Conservation (phyloP, 768 basidiomycete species). For the Phaeotremella fagi region DNA sequence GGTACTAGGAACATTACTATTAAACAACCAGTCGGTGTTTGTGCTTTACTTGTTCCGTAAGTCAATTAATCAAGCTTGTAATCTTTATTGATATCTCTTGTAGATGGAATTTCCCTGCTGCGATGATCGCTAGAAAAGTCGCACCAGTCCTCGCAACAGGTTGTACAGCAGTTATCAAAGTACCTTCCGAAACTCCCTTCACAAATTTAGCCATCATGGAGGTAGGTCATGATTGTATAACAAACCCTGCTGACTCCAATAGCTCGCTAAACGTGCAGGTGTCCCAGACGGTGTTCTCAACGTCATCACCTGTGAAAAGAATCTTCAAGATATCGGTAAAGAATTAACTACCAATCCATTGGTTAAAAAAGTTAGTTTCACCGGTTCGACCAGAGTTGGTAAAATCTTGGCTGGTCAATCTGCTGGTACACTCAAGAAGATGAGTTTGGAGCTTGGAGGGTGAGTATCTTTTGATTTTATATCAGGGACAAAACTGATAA, state of each 20-base stretch:
- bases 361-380: conserved; percentile 87
- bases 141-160: conserved; percentile 72
- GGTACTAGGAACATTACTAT: conserved; percentile 77
- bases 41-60: conserved; percentile 46
- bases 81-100: not conserved
- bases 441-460: conserved; percentile 43
- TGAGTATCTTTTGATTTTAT: conserved; percentile 6
- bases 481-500: not conserved
- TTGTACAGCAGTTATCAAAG: conserved; percentile 94
- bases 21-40: conserved; percentile 69
- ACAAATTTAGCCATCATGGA: conserved; percentile 87
- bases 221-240: conserved; percentile 51
- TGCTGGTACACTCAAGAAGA: conserved; percentile 48
- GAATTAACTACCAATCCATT: conserved; percentile 86
- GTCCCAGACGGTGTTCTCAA: conserved; percentile 94
- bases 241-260: conserved; percentile 1
- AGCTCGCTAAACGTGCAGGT: conserved; percentile 84
- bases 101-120: conserved; percentile 79
- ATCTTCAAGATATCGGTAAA: conserved; percentile 79
- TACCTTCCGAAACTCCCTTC: conserved; percentile 91
- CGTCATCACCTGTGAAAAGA: conserved; percentile 79
- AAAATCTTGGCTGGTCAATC: conserved; percentile 50
- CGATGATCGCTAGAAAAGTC: conserved; percentile 58
- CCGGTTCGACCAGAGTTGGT: conserved; percentile 54
- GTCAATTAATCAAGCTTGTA: conserved; percentile 17